Evolutionary conservation across 2,329 filamentous ascomycete species (phyloP).

Genomic region (Fusarium subglutinans): DNA sequence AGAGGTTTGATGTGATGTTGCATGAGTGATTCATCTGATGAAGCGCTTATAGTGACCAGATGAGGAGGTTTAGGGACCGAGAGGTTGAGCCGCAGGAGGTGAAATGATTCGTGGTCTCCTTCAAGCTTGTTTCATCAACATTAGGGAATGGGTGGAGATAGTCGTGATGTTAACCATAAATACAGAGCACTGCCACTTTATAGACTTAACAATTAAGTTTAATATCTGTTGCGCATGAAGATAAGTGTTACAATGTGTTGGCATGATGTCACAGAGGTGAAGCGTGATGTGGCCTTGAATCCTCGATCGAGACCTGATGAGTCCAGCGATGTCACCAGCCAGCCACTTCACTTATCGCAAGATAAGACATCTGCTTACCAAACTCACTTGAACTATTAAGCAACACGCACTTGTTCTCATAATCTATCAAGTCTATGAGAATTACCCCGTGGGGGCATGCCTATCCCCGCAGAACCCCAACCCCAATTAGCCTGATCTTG

Average conservation of each 20-base stretch:
- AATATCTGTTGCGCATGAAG: not conserved
- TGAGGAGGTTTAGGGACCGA: not conserved
- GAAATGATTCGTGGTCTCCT: not conserved
- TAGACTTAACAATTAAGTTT: not conserved
- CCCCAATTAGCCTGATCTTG: not conserved
- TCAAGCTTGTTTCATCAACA: not conserved
- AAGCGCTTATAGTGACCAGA: not conserved
- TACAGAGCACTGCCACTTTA: not conserved
- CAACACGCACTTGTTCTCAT: no score
- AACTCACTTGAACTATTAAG: no score
- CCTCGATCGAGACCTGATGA: not conserved
- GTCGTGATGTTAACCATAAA: not conserved
- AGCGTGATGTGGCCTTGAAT: not conserved
- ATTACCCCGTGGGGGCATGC: slow-evolving; percentile 1
- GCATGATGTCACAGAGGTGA: not conserved
- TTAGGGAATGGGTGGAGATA: not conserved
- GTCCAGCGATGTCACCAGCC: not conserved
- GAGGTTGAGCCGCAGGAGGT: not conserved
- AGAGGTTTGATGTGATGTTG: not conserved
- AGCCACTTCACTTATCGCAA: not conserved
- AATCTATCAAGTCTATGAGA: not conserved
- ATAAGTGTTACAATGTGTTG: not conserved
- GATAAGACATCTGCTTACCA: not conserved
- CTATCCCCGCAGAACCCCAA: slow-evolving; percentile 20
- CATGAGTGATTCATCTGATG: not conserved